These are phyloP conservation scores for Ormosia semicastrata DNA, from an alignment of 306 rosid genomes.

Conservation along the genomic window DNA sequence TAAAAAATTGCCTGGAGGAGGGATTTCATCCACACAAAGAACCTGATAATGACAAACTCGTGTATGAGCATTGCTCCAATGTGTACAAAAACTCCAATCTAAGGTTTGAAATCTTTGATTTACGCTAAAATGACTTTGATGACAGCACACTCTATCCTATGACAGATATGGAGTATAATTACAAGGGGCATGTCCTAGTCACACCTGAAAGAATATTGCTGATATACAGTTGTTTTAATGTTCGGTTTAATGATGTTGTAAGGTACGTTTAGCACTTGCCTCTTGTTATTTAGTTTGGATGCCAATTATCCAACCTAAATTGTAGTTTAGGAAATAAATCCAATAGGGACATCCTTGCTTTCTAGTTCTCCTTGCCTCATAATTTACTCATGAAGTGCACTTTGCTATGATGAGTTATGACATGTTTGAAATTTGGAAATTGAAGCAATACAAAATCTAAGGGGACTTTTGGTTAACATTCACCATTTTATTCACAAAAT, in stretches of 20 bases:
- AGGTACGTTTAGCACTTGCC: background rate
- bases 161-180: background rate
- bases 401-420: background rate
- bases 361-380: background rate
- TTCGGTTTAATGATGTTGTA: slow-evolving; percentile 5
- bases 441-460: background rate
- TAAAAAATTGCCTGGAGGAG: slow-evolving; percentile 51
- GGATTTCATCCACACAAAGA: slow-evolving; percentile 78
- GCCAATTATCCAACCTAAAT: background rate
- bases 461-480: too few species aligned
- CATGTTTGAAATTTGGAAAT: background rate
- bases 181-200: background rate
- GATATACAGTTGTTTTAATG: background rate
- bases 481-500: too few species aligned
- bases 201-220: slow-evolving; percentile 8
- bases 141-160: background rate
- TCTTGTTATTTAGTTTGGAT: background rate
- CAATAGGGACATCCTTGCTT: background rate
- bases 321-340: background rate
- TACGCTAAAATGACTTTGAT: slow-evolving; percentile 48
- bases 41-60: slow-evolving; percentile 54
- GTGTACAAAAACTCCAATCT: slow-evolving; percentile 72
- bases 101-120: slow-evolving; percentile 80
- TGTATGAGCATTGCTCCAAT: slow-evolving; percentile 67
- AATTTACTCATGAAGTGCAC: slow-evolving; percentile 5